A percentile compares a stretch with the other conserved stretches of the same genome.
phyloP scores from a whole-genome alignment of 352 stramenopile species.

The Saprolegnia diclina region DNA sequence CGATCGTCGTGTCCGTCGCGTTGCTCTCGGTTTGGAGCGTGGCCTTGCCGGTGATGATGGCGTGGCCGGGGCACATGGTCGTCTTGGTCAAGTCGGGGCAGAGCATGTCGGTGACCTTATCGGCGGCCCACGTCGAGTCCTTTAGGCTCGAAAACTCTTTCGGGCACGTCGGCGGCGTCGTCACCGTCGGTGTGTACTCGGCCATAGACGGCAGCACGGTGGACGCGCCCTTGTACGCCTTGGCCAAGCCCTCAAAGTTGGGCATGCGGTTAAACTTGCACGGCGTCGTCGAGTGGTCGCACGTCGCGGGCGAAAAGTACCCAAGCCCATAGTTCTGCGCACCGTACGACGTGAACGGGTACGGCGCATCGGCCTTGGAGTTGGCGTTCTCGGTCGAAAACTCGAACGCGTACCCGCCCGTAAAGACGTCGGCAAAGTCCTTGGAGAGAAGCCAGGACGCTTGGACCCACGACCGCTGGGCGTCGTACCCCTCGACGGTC shows the following conservation, averaged over 20 bases:
- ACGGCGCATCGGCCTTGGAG: conserved; percentile 42
- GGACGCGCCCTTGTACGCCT: conserved; percentile 32
- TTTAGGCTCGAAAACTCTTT: conserved; percentile 35
- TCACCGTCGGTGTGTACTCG: conserved; percentile 18
- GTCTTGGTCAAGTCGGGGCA: conserved; percentile 25
- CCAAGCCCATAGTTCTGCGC: conserved; percentile 82
- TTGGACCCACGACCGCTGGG: conserved; percentile 59
- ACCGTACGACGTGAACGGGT: conserved; percentile 68
- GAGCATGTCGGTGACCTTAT: conserved; percentile 17
- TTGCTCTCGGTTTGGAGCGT: background rate
- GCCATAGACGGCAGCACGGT: background rate
- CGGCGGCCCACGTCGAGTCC: conserved; percentile 34
- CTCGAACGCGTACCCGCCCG: conserved; percentile 73
- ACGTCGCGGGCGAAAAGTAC: conserved; percentile 70
- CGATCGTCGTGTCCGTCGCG: background rate
- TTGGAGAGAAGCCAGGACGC: conserved; percentile 48
- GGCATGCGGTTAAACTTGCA: conserved; percentile 75
- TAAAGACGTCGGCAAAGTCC: conserved; percentile 49
- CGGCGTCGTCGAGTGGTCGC: conserved; percentile 44
- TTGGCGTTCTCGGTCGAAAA: conserved; percentile 76
- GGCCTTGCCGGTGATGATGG: conserved; percentile 17
- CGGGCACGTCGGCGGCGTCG: conserved; percentile 30
- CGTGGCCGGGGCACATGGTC: conserved; percentile 18
- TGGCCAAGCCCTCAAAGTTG: conserved; percentile 62
- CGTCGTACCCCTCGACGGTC: conserved; percentile 49